Evolutionary conservation across 2,329 filamentous ascomycete genomes (phyloP), one percentile per base, ranked within the genome.

Genomic region (Trichoderma koningiopsis): DNA sequence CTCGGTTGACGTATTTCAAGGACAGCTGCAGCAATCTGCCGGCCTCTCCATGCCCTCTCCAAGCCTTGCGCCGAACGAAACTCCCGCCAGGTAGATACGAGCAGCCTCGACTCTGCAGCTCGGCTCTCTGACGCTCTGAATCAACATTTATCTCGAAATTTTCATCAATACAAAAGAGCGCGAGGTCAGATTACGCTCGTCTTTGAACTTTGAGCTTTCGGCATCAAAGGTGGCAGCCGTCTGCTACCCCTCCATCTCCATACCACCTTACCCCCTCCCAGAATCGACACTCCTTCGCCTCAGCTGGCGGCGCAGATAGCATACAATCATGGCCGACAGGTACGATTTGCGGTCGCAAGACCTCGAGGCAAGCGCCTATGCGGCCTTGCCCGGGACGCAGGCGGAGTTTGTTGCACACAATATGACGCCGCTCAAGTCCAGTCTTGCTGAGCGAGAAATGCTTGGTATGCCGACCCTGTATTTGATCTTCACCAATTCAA

Each of bases 311-410:
- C 14, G 4, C 19, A 6, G 40, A 37, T 27, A 29, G n/a, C 16
- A 19, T 40, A 40, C 24, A 55, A 24, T 27, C 57, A 81, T 81
- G 79, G 71, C 74, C 5, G 64, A 60, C 43, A 68, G 70, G 55
- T 79, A 79, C 68, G 70, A 76, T 29, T 56, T 77, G 68, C 72
- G 75, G 68, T 76, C 76, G 31, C 72, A 74, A 61, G 77, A 77
- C 59, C 71, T 74, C 14, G 75, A 77, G 37, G 69, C 72, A 10
- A 75, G 57, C 68, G 68, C 73, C 14, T 81, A 80, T 69, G 76
- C 77, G 29, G 61, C 75, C 4, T 71, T 81, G 63, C 79, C 79
- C 7, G 79, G 79, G 57, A 77, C 78, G 3, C 70, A 72, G 43
- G 73, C 71, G 6, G 74, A 70, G 10, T 77, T 77, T 65, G 74